A percentile compares a stretch with the other conserved stretches of the same genome.
Conservation (phyloP, 2,329 filamentous ascomycete genomes). For the Botrytis elliptica region DNA sequence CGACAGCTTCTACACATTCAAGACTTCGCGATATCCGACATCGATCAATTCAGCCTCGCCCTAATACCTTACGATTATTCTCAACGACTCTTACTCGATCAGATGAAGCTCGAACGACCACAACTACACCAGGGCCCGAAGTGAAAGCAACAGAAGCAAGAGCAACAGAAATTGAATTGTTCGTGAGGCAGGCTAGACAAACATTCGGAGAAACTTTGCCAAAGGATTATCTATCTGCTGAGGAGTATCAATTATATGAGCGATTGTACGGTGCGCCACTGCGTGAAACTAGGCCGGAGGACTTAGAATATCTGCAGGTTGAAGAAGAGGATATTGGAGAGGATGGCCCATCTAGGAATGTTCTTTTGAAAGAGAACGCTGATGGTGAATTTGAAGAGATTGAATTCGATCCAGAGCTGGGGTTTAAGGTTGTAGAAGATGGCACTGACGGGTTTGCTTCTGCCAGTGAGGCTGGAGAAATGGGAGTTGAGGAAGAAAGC, state of each 20-base stretch:
- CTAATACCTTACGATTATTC: conserved; percentile 26
- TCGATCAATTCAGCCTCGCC: conserved; percentile 23
- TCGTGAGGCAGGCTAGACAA: conserved; percentile 70
- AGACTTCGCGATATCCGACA: conserved; percentile 20
- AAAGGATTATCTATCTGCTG: conserved; percentile 62
- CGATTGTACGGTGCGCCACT: conserved; percentile 77
- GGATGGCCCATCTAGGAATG: conserved; percentile 46
- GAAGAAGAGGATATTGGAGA: conserved; percentile 47
- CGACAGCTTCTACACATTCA: conserved; percentile 18
- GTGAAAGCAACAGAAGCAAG: background rate
- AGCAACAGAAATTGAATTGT: conserved; percentile 52
- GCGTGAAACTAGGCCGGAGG: conserved; percentile 58
- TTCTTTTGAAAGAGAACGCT: conserved; percentile 54
- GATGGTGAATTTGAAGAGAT: conserved; percentile 63
- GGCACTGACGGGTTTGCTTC: conserved; percentile 26
- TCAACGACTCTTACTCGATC: conserved; percentile 26
- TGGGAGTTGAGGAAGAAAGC: conserved; percentile 1
- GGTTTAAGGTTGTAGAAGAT: conserved; percentile 38
- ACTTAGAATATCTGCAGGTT: conserved; percentile 47
- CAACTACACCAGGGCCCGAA: background rate
- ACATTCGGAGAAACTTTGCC: conserved; percentile 77
- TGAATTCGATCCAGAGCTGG: conserved; percentile 39
- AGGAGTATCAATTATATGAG: conserved; percentile 75
- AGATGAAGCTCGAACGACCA: conserved; percentile 17
- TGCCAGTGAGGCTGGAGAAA: background rate